A percentile compares a stretch with the other conserved stretches of the same genome.
These are phyloP conservation scores for Saxophila tyrrhenica DNA, from an alignment of 495 filamentous ascomycete species.

Conservation along the genomic window DNA sequence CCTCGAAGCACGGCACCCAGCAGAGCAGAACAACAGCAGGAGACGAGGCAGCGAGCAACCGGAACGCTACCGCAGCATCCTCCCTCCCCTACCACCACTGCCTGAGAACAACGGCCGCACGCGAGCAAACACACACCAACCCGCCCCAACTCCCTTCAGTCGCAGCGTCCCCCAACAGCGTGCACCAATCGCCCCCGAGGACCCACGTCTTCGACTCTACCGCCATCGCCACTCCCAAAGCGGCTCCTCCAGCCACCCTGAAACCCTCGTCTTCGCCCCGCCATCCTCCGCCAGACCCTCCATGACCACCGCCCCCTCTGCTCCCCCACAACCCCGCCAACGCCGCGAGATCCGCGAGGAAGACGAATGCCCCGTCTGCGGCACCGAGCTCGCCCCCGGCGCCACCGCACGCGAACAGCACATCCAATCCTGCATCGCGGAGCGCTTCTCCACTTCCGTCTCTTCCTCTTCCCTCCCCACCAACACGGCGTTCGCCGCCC, in stretches of 20 bases:
- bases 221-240: slow-evolving; percentile 1
- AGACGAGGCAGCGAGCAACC: not conserved
- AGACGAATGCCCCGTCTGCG: slow-evolving; percentile 87
- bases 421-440: slow-evolving; percentile 61
- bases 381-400: slow-evolving; percentile 58
- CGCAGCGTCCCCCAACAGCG: not conserved
- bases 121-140: slow-evolving; percentile 12
- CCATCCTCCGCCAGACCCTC: not conserved
- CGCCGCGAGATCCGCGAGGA: slow-evolving; percentile 45
- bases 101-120: not conserved
- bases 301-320: slow-evolving; percentile 9
- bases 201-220: not conserved
- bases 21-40: not conserved
- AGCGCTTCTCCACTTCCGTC: slow-evolving; percentile 28
- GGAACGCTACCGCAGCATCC: slow-evolving; percentile 1
- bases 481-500: not conserved
- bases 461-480: not conserved
- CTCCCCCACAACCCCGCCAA: slow-evolving; percentile 13
- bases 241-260: not conserved
- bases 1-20: slow-evolving; percentile 38
- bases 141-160: not conserved
- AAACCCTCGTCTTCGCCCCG: not conserved
- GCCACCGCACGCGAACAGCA: slow-evolving; percentile 63
- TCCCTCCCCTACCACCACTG: not conserved
- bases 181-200: slow-evolving; percentile 1